Conservation (phyloP, 352 stramenopile genomes). For the Phytopythium ostracodes region DNA sequence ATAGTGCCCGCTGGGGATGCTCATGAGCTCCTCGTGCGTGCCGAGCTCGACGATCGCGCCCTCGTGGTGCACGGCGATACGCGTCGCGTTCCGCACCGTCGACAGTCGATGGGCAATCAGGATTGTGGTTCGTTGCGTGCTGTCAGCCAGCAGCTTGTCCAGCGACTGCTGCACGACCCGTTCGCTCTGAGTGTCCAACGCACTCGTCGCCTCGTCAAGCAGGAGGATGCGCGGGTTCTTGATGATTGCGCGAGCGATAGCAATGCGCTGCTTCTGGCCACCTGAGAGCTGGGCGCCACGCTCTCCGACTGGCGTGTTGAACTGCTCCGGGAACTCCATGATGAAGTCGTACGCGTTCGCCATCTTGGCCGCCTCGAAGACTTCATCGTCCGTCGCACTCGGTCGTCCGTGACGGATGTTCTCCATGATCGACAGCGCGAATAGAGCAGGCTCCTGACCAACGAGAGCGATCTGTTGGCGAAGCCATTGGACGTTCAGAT, state of each 20-base stretch:
- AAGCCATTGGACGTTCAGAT: constrained; percentile 68
- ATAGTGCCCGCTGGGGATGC: constrained; percentile 41
- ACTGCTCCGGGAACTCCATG: constrained; percentile 80
- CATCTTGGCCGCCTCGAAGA: constrained; percentile 56
- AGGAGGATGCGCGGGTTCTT: constrained; percentile 86
- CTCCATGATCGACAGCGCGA: constrained; percentile 72
- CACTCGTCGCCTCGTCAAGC: constrained; percentile 89
- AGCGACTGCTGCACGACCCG: constrained; percentile 78
- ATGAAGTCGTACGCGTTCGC: constrained; percentile 94
- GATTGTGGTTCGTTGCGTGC: constrained; percentile 80
- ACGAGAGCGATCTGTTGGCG: constrained; percentile 84
- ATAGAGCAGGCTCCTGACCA: constrained; percentile 65
- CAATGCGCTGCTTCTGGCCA: constrained; percentile 92
- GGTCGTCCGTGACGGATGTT: constrained; percentile 72
- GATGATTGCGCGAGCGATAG: constrained; percentile 91
- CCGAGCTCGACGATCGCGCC: constrained; percentile 92
- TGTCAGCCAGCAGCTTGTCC: constrained; percentile 37
- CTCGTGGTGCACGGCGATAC: constrained; percentile 93
- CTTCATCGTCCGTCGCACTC: constrained; percentile 37
- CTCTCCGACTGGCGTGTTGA: constrained; percentile 88
- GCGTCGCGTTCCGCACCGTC: constrained; percentile 92
- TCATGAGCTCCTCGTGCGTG: constrained; percentile 90
- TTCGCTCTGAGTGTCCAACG: constrained; percentile 81
- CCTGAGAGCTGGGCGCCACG: constrained; percentile 84
- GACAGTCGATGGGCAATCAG: constrained; percentile 93